phyloP scores from a whole-genome alignment of 2,329 filamentous ascomycete genomes.

The Sarocladiaceae sp. region DNA sequence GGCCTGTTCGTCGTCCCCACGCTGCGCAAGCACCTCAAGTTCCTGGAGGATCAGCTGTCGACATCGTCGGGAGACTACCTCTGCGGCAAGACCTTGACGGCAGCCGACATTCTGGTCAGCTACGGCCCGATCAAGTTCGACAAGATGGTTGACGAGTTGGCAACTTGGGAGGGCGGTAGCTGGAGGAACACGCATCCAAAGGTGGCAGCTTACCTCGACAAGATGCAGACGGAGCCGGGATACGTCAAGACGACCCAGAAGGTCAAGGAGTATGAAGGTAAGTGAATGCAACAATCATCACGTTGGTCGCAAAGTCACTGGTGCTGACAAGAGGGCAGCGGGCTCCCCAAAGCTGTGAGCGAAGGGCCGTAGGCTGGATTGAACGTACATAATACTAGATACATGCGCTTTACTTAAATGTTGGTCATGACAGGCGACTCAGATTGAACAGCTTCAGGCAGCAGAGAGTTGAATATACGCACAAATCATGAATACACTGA shows the following conservation, averaged over 20 bases:
- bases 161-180: slow-evolving; percentile 33
- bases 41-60: slow-evolving; percentile 43
- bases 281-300: too few relatives aligned
- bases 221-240: slow-evolving; percentile 38
- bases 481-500: too few relatives aligned
- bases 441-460: too few relatives aligned
- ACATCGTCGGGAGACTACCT: slow-evolving; percentile 39
- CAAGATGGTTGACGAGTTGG: slow-evolving; percentile 32
- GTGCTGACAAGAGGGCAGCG: too few relatives aligned
- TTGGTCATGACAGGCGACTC: too few relatives aligned
- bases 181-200: slow-evolving; percentile 35
- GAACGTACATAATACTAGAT: too few relatives aligned
- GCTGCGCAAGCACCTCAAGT: slow-evolving; percentile 37
- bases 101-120: slow-evolving; percentile 48
- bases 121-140: slow-evolving; percentile 43
- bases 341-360: too few relatives aligned
- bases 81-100: slow-evolving; percentile 41
- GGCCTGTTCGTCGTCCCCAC: slow-evolving; percentile 40
- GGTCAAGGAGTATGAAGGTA: slow-evolving; percentile 42
- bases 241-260: slow-evolving; percentile 42
- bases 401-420: too few relatives aligned
- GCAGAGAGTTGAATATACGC: too few relatives aligned
- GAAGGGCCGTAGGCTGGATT: too few relatives aligned
- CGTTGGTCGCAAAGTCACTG: too few relatives aligned
- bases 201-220: slow-evolving; percentile 39